A percentile compares a stretch with the other conserved stretches of the same genome.
Conservation (phyloP, 1,284 basidiomycete genomes). For the Ustilago lituana region DNA sequence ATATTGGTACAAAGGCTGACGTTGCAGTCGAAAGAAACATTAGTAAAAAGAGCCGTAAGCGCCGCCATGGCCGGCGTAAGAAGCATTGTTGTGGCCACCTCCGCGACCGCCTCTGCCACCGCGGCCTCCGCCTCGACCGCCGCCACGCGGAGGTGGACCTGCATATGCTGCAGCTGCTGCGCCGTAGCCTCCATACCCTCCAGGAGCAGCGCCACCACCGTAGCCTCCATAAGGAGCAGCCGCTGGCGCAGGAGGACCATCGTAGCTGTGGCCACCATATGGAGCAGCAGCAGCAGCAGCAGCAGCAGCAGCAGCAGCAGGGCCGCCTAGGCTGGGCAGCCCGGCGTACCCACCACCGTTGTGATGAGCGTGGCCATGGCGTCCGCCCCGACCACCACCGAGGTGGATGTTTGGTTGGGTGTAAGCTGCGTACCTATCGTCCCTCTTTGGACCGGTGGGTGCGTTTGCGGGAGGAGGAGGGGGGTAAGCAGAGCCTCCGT, state of each 20-base stretch:
- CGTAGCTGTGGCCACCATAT: constrained; percentile 42
- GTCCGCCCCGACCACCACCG: constrained; percentile 13
- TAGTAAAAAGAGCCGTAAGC: constrained; percentile 42
- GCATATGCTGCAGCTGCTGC: not conserved
- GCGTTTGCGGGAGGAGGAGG: constrained; percentile 2
- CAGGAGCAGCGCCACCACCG: constrained; percentile 10
- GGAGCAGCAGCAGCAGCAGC: constrained; percentile 5
- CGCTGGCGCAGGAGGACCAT: not conserved
- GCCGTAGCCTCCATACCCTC: constrained; percentile 32
- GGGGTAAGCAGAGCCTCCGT: constrained; percentile 10
- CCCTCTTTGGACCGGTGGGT: constrained; percentile 14
- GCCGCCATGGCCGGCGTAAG: constrained; percentile 28
- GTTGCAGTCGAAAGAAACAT: constrained; percentile 13
- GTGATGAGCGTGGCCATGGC: constrained; percentile 5
- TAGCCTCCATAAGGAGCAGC: constrained; percentile 5
- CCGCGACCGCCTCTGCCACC: constrained; percentile 8
- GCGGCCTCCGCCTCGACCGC: constrained; percentile 14
- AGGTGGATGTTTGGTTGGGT: constrained; percentile 11
- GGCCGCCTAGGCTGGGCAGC: constrained; percentile 28
- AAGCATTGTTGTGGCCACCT: constrained; percentile 3
- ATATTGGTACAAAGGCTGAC: too few relatives aligned
- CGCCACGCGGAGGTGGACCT: not conserved
- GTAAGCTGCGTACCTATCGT: constrained; percentile 37
- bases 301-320: constrained; percentile 6
- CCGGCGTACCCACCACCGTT: constrained; percentile 28